phyloP scores from a whole-genome alignment of 2,329 filamentous ascomycete genomes.

The Leptographium flavum region DNA sequence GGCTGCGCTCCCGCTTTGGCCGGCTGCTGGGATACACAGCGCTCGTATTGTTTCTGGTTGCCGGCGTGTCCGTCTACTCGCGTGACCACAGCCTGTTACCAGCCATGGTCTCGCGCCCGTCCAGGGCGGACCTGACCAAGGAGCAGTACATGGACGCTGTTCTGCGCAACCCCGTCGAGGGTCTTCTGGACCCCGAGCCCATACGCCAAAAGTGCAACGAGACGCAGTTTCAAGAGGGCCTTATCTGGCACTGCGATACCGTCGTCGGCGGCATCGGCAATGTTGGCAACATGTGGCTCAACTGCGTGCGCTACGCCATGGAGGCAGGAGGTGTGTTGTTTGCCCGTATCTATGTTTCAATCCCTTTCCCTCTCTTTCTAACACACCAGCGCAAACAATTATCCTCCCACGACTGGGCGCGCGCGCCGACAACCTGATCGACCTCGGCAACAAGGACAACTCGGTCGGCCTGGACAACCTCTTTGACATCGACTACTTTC shows the following conservation, averaged over 20 bases:
- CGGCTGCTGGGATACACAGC: background rate
- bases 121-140: conserved; percentile 1
- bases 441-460: conserved; percentile 5
- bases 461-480: conserved; percentile 7
- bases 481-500: conserved; percentile 8
- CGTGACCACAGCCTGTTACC: background rate
- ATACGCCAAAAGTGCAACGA: conserved; percentile 14
- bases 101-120: background rate
- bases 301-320: conserved; percentile 23
- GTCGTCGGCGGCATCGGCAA: conserved; percentile 23
- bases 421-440: conserved; percentile 12
- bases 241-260: conserved; percentile 22
- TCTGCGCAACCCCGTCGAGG: conserved; percentile 10
- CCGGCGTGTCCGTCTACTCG: background rate
- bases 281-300: conserved; percentile 21
- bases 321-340: conserved; percentile 12
- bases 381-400: conserved; percentile 7
- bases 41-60: background rate
- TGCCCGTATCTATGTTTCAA: too few species aligned
- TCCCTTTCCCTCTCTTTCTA: background rate
- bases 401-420: conserved; percentile 10
- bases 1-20: background rate
- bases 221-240: conserved; percentile 18
- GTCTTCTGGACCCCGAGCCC: conserved; percentile 9
- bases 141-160: conserved; percentile 10